Evolutionary conservation across 768 basidiomycete species (phyloP).

Genomic region (Agrocybe chaxingu): DNA sequence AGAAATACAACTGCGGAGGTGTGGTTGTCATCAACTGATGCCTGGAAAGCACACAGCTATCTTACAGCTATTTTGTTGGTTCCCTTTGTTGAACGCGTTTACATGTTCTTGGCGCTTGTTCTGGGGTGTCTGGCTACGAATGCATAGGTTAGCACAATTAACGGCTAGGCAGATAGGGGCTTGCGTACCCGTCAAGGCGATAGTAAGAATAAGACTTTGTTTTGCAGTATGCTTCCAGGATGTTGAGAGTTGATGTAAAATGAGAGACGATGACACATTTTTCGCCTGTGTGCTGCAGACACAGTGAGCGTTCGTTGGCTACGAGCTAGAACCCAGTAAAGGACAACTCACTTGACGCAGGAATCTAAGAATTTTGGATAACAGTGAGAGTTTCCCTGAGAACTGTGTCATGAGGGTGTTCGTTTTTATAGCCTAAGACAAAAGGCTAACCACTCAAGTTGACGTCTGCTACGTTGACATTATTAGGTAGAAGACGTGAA

Average conservation of each 20-base stretch:
- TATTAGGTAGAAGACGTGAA: slow-evolving; percentile 55
- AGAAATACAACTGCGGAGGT: slow-evolving; percentile 72
- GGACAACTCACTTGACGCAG: slow-evolving; percentile 49
- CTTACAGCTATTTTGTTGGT: slow-evolving; percentile 70
- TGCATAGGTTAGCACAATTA: background rate
- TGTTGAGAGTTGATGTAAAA: slow-evolving; percentile 90
- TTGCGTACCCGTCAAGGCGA: slow-evolving; percentile 79
- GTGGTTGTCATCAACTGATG: background rate
- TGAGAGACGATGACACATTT: slow-evolving; percentile 98
- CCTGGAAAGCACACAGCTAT: slow-evolving; percentile 5
- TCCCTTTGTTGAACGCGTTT: slow-evolving; percentile 81
- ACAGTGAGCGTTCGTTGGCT: background rate
- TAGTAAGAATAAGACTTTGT: slow-evolving; percentile 72
- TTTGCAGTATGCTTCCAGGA: slow-evolving; percentile 85
- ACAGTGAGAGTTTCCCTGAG: slow-evolving; percentile 70
- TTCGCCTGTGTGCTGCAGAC: slow-evolving; percentile 71
- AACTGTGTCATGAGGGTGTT: background rate
- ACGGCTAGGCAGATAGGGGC: background rate
- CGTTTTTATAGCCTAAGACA: background rate
- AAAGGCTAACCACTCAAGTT: slow-evolving; percentile 68
- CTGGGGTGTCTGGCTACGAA: slow-evolving; percentile 64
- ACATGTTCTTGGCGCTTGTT: slow-evolving; percentile 84
- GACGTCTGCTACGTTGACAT: slow-evolving; percentile 64
- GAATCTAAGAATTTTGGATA: slow-evolving; percentile 59
- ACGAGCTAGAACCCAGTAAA: background rate